Evolutionary conservation across 495 filamentous ascomycete species (phyloP).

Genomic region (Penicillium flavigenum): DNA sequence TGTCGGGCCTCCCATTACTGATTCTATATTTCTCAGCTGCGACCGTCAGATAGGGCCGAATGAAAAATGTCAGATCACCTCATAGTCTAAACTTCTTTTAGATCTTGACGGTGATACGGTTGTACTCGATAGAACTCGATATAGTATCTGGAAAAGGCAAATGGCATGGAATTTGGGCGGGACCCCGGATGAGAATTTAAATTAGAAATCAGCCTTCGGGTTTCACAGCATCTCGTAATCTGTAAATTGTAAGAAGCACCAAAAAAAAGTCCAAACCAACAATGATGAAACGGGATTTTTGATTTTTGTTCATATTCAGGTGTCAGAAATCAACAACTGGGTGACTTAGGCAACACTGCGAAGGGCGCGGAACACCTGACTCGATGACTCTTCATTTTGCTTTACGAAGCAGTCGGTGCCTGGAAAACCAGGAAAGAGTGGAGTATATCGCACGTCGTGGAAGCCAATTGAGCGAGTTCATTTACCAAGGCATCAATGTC

Average conservation of each 20-base stretch:
- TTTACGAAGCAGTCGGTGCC: slow-evolving; percentile 18
- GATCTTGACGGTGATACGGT: background rate
- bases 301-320: background rate
- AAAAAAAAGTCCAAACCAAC: background rate
- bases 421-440: slow-evolving; percentile 10
- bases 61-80: background rate
- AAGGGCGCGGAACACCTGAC: slow-evolving; percentile 15
- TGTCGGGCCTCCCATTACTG: background rate
- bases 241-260: background rate
- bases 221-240: slow-evolving; percentile 9
- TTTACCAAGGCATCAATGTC: slow-evolving; percentile 22
- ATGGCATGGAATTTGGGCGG: slow-evolving; percentile 1
- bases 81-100: background rate
- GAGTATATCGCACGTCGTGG: slow-evolving; percentile 4
- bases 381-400: slow-evolving; percentile 21
- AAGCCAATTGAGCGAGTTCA: slow-evolving; percentile 12
- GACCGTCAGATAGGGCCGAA: slow-evolving; percentile 2
- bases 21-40: slow-evolving; percentile 4
- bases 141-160: slow-evolving; percentile 1
- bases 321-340: slow-evolving; percentile 1
- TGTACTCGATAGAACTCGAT: slow-evolving; percentile 3
- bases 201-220: slow-evolving; percentile 13
- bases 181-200: background rate
- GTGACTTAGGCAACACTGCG: slow-evolving; percentile 28
- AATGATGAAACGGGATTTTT: slow-evolving; percentile 5